Conservation (phyloP, 2,329 filamentous ascomycete genomes). For the Phaeosphaeria sp. region DNA sequence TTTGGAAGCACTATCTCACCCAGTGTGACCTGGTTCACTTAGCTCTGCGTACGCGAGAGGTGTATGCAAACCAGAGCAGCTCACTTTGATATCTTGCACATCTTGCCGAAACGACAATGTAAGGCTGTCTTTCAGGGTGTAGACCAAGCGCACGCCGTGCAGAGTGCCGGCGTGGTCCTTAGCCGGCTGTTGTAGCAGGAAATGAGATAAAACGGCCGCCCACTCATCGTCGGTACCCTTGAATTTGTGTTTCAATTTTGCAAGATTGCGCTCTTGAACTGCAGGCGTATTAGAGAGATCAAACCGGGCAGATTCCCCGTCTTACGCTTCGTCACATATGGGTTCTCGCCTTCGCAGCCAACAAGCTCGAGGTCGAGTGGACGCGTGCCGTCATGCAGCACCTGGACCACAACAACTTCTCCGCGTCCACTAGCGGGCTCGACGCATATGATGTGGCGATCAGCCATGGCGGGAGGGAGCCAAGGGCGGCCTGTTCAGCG, state of each 20-base stretch:
- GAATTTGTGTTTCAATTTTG: conserved; percentile 40
- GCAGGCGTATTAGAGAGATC: conserved; percentile 30
- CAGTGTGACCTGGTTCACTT: conserved; percentile 58
- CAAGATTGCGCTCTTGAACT: conserved; percentile 45
- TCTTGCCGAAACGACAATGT: conserved; percentile 57
- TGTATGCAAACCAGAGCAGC: neutral
- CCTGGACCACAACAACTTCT: conserved; percentile 67
- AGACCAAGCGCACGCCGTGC: conserved; percentile 64
- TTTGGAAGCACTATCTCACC: conserved; percentile 67
- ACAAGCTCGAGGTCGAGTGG: conserved; percentile 71
- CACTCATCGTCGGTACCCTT: conserved; percentile 64
- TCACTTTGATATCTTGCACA: conserved; percentile 6
- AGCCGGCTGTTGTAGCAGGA: conserved; percentile 59
- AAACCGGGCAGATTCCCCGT: conserved; percentile 31
- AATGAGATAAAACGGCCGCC: conserved; percentile 65
- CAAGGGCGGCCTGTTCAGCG: neutral
- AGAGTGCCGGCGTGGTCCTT: conserved; percentile 50
- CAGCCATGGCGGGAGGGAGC: conserved; percentile 12
- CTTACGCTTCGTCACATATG: conserved; percentile 67
- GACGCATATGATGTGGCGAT: conserved; percentile 62
- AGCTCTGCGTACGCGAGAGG: neutral
- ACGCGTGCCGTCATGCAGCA: conserved; percentile 58
- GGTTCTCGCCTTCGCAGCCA: conserved; percentile 70
- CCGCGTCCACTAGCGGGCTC: conserved; percentile 61
- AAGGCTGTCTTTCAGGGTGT: conserved; percentile 63